Base-by-base conservation (phyloP, 345 rosid genomes). In the Isatis tinctoria region DNA sequence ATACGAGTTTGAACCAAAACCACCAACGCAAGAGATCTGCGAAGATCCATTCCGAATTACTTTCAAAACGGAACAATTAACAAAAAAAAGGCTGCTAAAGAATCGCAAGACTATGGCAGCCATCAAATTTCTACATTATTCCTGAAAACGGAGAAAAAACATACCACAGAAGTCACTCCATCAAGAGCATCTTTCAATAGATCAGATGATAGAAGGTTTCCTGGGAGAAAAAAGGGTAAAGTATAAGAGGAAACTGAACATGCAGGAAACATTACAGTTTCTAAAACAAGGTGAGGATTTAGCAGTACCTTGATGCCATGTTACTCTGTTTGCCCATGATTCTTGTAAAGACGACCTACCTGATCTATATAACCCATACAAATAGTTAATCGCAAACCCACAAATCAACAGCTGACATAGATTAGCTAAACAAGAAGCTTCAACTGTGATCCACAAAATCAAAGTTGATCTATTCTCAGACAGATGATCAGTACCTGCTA, bases 21-120 rank as follows among this genome's bases (percentile, higher is more conserved):
- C 97, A 33, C 99, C 98, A 62, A 90, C 87, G 65, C 97, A 96
- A 41, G 99, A 96, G 13, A 96, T 84, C 99, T 96, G 78, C 17
- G 78, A 59, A 18, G 35, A 45, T 74, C 45, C 45, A 67, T 59
- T 54, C 61, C 33, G 0, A 64, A 47, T 49, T 24, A 61, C 30
- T 56, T 39, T n/a, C 1, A 30, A 56, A 40, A 39, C 56, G n/a
- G 20, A 17, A 45, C 33, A 44, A 22, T 13, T 39, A 40, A 41
- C 16, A 28, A 59, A 47, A 16, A 51, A 14, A 37, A 32, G 3
- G 51, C 10, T 64, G 53, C 26, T 69, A 61, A 32, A n/a, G 30
- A 52, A 11, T n/a, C 5, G 51, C 13, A 30, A 6, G 10, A 32
- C 27, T 12, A 45, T 1, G 8, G 14, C 12, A 43, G 51, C 36